Base-by-base conservation (phyloP, 805 yeast genomes). In the Ogataea henricii region DNA sequence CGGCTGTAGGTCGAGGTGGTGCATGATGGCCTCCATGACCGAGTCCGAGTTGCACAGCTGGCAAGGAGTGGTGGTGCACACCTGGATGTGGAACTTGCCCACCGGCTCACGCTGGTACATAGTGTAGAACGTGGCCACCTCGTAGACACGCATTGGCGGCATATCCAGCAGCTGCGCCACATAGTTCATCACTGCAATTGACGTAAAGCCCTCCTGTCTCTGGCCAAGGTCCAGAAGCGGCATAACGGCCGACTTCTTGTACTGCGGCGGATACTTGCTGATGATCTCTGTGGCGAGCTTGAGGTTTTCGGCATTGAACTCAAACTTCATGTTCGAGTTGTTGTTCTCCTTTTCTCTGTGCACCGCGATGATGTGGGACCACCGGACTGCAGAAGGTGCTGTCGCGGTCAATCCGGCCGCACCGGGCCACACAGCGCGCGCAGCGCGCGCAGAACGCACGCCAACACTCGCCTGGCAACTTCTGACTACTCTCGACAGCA, bases 121-220 rank as follows among this genome's bases (percentile, higher is more conserved):
- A 58, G 96, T 88, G 71, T 88, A 88, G 72, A 88, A 88, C 35
- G 96, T 86, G 26, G 96, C 96, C 54, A 88, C 96, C 67, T 88
- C 95, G 68, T 88, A 88, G 25, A 88, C 96, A 71, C 96, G 81
- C 96, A 88, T 88, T 50, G 96, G 95, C 25, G 96, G 96, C 83
- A 89, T 85, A 60, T 87, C 92, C 60, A 87, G 76, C 62, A 85
- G 60, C 67, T 84, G 81, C 45, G 96, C 96, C 43, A 88, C 96
- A 65, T 89, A 85, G 73, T 88, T 87, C 96, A 88, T 88, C 54
- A 87, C 94, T 27, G 89, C 76, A 58, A 88, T 85, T 34, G 95
- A 87, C 36, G 94, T 85, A 74, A 84, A 88, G 0, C 96, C 96
- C 47, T 76, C 75, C 69, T 88, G 96, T 61, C 95, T 85, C 71